phyloP scores from a whole-genome alignment of 2,329 filamentous ascomycete species.

The Nigrograna mackinnonii region DNA sequence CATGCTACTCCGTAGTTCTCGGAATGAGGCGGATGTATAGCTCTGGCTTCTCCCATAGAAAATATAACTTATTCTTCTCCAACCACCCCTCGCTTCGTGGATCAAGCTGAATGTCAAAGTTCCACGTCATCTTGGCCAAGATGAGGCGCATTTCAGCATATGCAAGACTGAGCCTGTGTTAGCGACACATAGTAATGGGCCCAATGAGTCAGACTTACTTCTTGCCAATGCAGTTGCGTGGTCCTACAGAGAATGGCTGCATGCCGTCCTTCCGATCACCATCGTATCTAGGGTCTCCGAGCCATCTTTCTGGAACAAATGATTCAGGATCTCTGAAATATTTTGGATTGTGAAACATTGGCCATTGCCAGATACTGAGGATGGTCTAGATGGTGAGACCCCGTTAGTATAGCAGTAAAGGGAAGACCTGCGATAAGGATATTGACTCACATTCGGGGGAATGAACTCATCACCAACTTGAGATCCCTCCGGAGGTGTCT shows the following conservation, averaged over 20 bases:
- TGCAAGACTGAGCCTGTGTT: conserved; percentile 18
- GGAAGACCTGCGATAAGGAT: no score
- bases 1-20: no score
- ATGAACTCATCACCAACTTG: background rate
- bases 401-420: no score
- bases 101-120: conserved; percentile 27
- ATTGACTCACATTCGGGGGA: no score
- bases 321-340: conserved; percentile 28
- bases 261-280: conserved; percentile 23
- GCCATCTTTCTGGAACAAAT: conserved; percentile 37
- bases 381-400: no score
- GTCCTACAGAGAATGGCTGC: conserved; percentile 28
- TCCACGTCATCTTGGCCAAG: conserved; percentile 21
- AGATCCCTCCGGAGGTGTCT: background rate
- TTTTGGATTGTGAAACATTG: conserved; percentile 18
- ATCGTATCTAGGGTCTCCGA: conserved; percentile 25
- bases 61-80: conserved; percentile 6
- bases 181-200: no score
- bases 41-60: background rate
- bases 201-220: conserved; percentile 24
- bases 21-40: no score
- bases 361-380: conserved; percentile 14
- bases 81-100: conserved; percentile 12
- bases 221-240: conserved; percentile 36
- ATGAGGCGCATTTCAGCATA: conserved; percentile 37